Evolutionary conservation across 2,329 filamentous ascomycete genomes (phyloP).

Genomic region (Mycosphaerelloides madeirae): DNA sequence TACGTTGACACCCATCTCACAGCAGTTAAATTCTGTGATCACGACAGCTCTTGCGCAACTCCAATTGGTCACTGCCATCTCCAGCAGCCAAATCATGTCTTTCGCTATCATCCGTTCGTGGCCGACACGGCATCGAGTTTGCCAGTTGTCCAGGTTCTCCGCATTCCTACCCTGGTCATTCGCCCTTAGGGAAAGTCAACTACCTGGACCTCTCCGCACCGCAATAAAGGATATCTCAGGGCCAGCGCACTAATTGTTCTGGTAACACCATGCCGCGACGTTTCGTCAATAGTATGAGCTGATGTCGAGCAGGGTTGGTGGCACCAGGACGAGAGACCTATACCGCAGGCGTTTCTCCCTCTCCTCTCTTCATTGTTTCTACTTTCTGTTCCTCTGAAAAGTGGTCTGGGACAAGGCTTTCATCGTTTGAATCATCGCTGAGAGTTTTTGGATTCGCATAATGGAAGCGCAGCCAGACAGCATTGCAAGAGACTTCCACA

Average conservation of each 20-base stretch:
- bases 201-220: conserved; percentile 2
- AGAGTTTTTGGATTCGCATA: background rate
- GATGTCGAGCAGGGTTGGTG: too few species aligned
- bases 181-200: background rate
- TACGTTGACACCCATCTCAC: too few species aligned
- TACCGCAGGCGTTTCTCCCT: background rate
- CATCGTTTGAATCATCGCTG: background rate
- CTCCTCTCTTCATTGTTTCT: background rate
- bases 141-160: background rate
- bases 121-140: too few species aligned
- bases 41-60: too few species aligned
- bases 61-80: too few species aligned
- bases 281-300: too few species aligned
- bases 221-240: conserved; percentile 2
- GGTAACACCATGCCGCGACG: too few species aligned
- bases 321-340: background rate
- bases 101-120: too few species aligned
- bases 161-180: background rate
- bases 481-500: conserved; percentile 16
- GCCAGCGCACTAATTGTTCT: background rate
- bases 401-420: too few species aligned
- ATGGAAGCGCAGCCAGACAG: conserved; percentile 12
- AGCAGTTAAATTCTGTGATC: too few species aligned
- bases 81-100: too few species aligned
- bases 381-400: background rate